Evolutionary conservation across 2,329 filamentous ascomycete species (phyloP).

Genomic region (Epichloe sibirici): DNA sequence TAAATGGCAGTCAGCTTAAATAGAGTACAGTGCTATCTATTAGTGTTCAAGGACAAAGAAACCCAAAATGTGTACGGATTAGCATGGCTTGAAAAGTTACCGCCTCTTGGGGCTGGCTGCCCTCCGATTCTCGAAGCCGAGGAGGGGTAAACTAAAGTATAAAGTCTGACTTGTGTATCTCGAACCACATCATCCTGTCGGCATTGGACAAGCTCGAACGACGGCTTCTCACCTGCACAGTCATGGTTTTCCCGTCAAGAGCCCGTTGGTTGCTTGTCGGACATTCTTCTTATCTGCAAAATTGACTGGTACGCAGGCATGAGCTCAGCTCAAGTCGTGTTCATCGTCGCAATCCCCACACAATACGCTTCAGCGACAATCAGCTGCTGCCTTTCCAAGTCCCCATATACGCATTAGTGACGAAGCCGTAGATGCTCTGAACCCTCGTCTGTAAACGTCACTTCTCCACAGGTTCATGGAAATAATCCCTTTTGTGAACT

Average conservation of each 20-base stretch:
- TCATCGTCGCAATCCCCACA: background rate
- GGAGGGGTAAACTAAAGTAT: background rate
- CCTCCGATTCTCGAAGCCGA: background rate
- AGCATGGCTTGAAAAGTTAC: background rate
- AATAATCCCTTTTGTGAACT: too few relatives aligned
- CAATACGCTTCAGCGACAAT: constrained; percentile 1
- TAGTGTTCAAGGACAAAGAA: background rate
- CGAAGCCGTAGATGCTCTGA: background rate
- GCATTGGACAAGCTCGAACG: background rate
- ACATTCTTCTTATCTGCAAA: background rate
- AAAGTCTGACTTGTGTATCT: background rate
- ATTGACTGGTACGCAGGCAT: background rate
- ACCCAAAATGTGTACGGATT: background rate
- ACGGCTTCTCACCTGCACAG: background rate
- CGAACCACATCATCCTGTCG: background rate
- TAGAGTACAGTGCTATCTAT: too few relatives aligned
- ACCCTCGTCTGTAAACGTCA: background rate
- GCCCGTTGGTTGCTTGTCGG: background rate
- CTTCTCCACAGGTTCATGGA: background rate
- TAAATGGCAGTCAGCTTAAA: too few relatives aligned
- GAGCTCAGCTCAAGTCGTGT: background rate
- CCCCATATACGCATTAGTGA: background rate
- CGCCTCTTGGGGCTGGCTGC: background rate
- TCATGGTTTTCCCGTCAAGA: background rate
- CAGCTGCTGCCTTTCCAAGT: background rate